Evolutionary conservation across 2,329 filamentous ascomycete genomes (phyloP).

Genomic region (Paraconiothyrium brasiliense): DNA sequence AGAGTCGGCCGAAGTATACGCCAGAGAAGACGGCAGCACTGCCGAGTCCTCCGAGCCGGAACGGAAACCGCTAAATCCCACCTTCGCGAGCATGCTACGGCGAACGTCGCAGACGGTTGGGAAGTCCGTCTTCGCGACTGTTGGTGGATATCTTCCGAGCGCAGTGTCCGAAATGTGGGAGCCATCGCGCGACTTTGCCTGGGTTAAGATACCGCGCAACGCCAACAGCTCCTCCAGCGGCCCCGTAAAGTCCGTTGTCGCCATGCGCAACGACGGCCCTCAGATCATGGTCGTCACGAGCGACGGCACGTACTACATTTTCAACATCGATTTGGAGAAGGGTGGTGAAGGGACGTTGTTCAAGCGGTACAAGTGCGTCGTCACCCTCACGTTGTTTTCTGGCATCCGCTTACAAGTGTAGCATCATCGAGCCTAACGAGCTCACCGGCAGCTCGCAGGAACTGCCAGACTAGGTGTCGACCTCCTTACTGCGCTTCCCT

Average conservation of each 20-base stretch:
- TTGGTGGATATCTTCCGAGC: constrained; percentile 90
- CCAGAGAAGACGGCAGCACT: constrained; percentile 36
- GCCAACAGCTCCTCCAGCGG: constrained; percentile 48
- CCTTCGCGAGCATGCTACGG: constrained; percentile 89
- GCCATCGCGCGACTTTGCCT: constrained; percentile 92
- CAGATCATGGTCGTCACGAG: constrained; percentile 99
- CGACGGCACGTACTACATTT: constrained; percentile 94
- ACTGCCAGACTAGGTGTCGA: constrained; percentile 34
- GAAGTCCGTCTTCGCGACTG: constrained; percentile 84
- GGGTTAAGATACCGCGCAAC: constrained; percentile 86
- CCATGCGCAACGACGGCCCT: constrained; percentile 92
- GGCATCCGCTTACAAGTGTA: constrained; percentile 30
- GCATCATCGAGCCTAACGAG: constrained; percentile 48
- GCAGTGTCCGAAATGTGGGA: constrained; percentile 99
- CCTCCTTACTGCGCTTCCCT: constrained; percentile 7
- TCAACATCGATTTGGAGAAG: constrained; percentile 92
- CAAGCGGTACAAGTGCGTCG: constrained; percentile 89
- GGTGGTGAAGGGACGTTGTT: constrained; percentile 91
- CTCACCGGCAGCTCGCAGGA: constrained; percentile 43
- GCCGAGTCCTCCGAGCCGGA: constrained; percentile 41
- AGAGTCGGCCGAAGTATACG: constrained; percentile 54
- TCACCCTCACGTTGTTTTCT: too few relatives aligned
- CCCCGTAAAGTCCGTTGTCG: constrained; percentile 88
- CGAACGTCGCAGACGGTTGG: constrained; percentile 94
- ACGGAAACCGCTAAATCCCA: constrained; percentile 67